Evolutionary conservation across 495 filamentous ascomycete species (phyloP).

Genomic region (Antarctomyces pellizariae): DNA sequence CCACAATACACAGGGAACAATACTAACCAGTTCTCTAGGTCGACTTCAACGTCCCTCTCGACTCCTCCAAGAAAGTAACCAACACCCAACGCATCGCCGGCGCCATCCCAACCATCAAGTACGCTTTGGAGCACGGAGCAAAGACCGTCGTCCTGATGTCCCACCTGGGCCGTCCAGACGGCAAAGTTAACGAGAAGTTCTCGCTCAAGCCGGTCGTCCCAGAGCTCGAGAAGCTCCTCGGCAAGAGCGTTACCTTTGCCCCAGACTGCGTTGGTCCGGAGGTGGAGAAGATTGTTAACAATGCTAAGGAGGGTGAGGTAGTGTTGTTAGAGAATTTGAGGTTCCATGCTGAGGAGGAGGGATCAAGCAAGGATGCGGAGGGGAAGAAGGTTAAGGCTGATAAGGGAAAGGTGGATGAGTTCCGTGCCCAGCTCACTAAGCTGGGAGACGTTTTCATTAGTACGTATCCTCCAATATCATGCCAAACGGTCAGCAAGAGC

Average conservation of each 20-base stretch:
- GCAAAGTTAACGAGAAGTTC: slow-evolving; percentile 77
- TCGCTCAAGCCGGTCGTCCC: slow-evolving; percentile 77
- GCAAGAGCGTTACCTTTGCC: slow-evolving; percentile 59
- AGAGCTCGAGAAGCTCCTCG: slow-evolving; percentile 74
- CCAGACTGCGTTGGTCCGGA: slow-evolving; percentile 78
- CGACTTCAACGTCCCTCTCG: slow-evolving; percentile 98
- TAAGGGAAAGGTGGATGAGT: slow-evolving; percentile 72
- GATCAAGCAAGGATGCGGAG: slow-evolving; percentile 69
- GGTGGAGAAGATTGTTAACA: slow-evolving; percentile 73
- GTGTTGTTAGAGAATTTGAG: slow-evolving; percentile 92
- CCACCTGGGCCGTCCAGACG: slow-evolving; percentile 88
- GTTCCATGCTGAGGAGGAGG: slow-evolving; percentile 95
- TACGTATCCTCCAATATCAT: slow-evolving; percentile 22
- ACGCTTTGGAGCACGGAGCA: slow-evolving; percentile 81
- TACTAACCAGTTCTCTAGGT: slow-evolving; percentile 31
- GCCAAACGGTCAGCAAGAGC: not conserved
- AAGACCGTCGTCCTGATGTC: slow-evolving; percentile 97
- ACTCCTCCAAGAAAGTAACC: slow-evolving; percentile 75
- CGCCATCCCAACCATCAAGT: slow-evolving; percentile 93
- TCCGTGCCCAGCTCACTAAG: slow-evolving; percentile 84
- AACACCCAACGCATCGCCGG: slow-evolving; percentile 97
- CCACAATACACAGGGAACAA: not conserved
- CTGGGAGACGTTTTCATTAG: slow-evolving; percentile 94
- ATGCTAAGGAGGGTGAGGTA: slow-evolving; percentile 59
- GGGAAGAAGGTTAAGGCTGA: slow-evolving; percentile 98